Percentiles rank a stretch among this genome's conserved stretches.
Evolutionary conservation across 164 flowering plant genomes (phyloP).

Genomic region (Nymphaea thermarum): DNA sequence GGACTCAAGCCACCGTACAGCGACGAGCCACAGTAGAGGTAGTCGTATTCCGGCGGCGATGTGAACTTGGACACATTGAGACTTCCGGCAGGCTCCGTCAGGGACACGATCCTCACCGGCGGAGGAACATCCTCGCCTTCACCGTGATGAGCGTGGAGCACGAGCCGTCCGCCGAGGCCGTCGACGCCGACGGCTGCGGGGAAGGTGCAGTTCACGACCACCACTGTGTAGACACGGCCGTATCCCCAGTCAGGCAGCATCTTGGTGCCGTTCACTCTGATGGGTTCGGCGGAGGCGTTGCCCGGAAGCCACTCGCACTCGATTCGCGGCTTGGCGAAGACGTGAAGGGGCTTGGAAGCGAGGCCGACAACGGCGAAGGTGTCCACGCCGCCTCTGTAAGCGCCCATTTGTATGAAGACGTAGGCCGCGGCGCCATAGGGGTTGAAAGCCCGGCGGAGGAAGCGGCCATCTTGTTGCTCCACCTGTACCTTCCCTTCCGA

Average conservation of each 20-base stretch:
- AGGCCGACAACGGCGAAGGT: slow-evolving; percentile 45
- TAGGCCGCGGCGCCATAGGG: slow-evolving; percentile 67
- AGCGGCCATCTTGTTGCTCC: neutral
- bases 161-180: slow-evolving; percentile 44
- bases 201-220: slow-evolving; percentile 84
- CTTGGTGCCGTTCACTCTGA: slow-evolving; percentile 21
- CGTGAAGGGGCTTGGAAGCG: slow-evolving; percentile 43
- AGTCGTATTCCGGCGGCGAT: slow-evolving; percentile 44
- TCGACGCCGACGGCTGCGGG: slow-evolving; percentile 27
- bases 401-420: slow-evolving; percentile 70
- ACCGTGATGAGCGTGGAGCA: slow-evolving; percentile 47
- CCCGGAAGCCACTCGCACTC: slow-evolving; percentile 49
- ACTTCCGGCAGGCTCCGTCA: slow-evolving; percentile 37
- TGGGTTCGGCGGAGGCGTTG: slow-evolving; percentile 1
- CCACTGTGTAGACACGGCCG: slow-evolving; percentile 85
- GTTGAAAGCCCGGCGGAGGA: slow-evolving; percentile 40
- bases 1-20: slow-evolving; percentile 75
- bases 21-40: slow-evolving; percentile 77
- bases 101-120: slow-evolving; percentile 31
- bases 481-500: neutral
- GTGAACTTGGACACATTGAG: slow-evolving; percentile 20
- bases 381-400: slow-evolving; percentile 75
- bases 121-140: slow-evolving; percentile 17
- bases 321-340: slow-evolving; percentile 32
- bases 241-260: slow-evolving; percentile 92